Evolutionary conservation across 495 filamentous ascomycete species (phyloP).

Genomic region (Cladorrhinum samala): DNA sequence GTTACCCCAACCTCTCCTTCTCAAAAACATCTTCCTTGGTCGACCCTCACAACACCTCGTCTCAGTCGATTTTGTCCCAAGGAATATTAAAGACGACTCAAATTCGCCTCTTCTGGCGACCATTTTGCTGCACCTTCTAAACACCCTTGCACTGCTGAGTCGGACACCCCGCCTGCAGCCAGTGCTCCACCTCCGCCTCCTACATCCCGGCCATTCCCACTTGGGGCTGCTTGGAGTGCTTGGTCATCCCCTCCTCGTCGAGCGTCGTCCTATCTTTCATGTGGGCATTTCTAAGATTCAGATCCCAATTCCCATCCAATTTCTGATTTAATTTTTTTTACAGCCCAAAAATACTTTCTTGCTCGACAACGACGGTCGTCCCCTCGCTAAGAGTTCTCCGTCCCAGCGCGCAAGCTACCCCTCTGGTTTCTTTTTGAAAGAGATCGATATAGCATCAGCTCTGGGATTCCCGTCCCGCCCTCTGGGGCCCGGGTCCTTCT

Average conservation of each 20-base stretch:
- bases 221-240: not conserved
- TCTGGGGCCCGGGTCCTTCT: too few relatives aligned
- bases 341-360: not conserved
- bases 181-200: too few relatives aligned
- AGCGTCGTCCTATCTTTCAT: too few relatives aligned
- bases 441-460: not conserved
- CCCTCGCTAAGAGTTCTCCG: not conserved
- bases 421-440: not conserved
- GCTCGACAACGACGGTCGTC: not conserved
- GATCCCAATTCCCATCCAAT: not conserved
- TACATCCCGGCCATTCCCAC: not conserved
- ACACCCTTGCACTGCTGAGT: too few relatives aligned
- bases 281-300: not conserved
- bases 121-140: not conserved
- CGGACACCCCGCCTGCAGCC: too few relatives aligned
- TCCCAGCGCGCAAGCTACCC: too few relatives aligned
- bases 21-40: not conserved
- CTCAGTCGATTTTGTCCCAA: too few relatives aligned
- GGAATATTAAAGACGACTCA: too few relatives aligned
- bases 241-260: too few relatives aligned
- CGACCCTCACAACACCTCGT: not conserved
- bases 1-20: not conserved
- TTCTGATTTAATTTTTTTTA: not conserved
- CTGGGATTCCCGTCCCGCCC: not conserved
- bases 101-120: not conserved